These are phyloP conservation scores for Ophidiomyces ophidiicola DNA, from an alignment of 2,329 filamentous ascomycete species.

Conservation along the genomic window DNA sequence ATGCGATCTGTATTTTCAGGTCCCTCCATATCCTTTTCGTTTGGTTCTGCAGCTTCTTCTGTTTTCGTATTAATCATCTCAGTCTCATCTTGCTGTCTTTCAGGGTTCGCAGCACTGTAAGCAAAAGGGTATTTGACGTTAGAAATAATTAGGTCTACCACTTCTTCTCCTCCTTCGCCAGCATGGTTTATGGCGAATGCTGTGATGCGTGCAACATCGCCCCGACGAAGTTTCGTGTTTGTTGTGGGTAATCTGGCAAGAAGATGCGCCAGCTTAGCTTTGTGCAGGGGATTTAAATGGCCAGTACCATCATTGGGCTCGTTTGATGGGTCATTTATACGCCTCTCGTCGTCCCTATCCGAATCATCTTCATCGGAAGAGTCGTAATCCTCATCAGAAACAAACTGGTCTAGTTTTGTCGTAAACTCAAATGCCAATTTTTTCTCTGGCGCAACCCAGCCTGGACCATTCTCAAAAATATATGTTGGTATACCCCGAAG, in stretches of 20 bases:
- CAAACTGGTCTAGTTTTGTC: constrained; percentile 63
- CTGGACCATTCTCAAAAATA: constrained; percentile 62
- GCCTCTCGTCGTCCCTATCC: constrained; percentile 34
- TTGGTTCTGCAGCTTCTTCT: constrained; percentile 25
- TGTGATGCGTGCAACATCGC: constrained; percentile 74
- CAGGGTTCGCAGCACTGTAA: constrained; percentile 57
- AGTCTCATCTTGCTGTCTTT: constrained; percentile 19
- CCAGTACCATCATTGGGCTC: constrained; percentile 41
- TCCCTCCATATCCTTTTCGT: constrained; percentile 23
- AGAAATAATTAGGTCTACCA: constrained; percentile 74
- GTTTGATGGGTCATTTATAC: constrained; percentile 34
- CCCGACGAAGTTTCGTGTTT: constrained; percentile 62
- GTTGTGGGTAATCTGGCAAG: constrained; percentile 70
- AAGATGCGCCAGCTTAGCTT: constrained; percentile 71
- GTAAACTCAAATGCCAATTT: constrained; percentile 69
- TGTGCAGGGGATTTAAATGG: constrained; percentile 70
- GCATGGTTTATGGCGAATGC: constrained; percentile 83
- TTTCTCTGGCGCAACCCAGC: constrained; percentile 65
- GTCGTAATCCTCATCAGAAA: constrained; percentile 73
- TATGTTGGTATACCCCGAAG: constrained; percentile 36
- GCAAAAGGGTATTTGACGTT: constrained; percentile 71
- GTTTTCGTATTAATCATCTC: constrained; percentile 15
- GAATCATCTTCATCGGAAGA: constrained; percentile 72
- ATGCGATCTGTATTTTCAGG: constrained; percentile 19
- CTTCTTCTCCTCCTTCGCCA: constrained; percentile 72